Evolutionary conservation across 495 filamentous ascomycete species (phyloP), one percentile per base, ranked within the genome.

Genomic region (Staphylotrichum longicolle): DNA sequence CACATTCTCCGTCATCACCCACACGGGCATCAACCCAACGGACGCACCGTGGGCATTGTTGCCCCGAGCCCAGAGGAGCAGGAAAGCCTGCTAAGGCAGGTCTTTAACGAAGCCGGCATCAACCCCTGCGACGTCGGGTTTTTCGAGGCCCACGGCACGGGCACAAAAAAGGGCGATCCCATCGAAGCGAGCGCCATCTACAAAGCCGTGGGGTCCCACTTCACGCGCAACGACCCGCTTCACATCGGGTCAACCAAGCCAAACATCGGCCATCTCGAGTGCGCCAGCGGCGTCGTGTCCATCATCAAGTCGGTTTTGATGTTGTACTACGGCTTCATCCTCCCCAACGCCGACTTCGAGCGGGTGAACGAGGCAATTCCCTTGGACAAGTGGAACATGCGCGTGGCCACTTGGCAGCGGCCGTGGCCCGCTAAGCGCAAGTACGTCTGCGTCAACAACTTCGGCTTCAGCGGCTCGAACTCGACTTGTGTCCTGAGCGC

Each of bases 231-330:
- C 4, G 71, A 74, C 6, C 77, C 80, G 5, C 66, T 85, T 4
- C 77, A 75, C 55, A 76, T 88, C 27, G 85, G 85, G 11, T 83
- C 83, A 0, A 72, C 83, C 1, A 87, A 88, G 65, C 78, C 81
- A 1, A 85, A 85, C 58, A 78, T 86, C 20, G 84, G 85, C 9
- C 85, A 88, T 65, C 62, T 80, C 3, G 85, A 87, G 65, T 82
- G 77, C 10, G 77, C 78, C 11, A 79, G 77, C 54, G 85, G 85
- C 20, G 74, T 88, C 33, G 75, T 82, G 0, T 82, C 80, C 4
- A 63, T 88, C 7, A 83, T 88, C 57, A 88, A 88, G 61, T 77
- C 79, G 0, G 71, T 77, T n/a, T 59, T 86, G 50, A 83, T 83
- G 76, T 69, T 88, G 39, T 82, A 88, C 57, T 78, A 80, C 64